Evolutionary conservation across 805 yeast genomes (phyloP), one percentile per base, ranked within the genome.

Genomic region (Pichia exigua): DNA sequence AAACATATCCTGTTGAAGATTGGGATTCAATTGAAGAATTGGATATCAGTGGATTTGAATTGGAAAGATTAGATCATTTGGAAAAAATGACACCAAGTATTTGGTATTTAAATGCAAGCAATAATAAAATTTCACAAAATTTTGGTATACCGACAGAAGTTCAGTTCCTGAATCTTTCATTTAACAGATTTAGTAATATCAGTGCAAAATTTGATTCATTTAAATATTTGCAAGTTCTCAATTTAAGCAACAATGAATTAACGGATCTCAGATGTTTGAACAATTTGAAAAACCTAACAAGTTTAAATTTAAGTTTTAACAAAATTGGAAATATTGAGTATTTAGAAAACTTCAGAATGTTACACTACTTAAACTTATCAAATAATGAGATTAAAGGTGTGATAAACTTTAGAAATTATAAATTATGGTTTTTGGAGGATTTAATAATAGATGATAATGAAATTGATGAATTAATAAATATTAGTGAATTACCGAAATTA

Each of bases 61-160:
- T 79, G 21, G 69, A 69, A 10, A 74, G 71, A 45, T 59, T 78
- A 27, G 72, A 73, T 45, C 78, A 73, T 50, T 65, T 79, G 32
- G 64, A 72, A 32, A 60, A 60, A 41, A 73, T 77, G 49, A 65
- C 76, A 30, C 84, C 83, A 0, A 66, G 70, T 44, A 59, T 77
- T 41, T 58, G 63, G 52, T 59, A 58, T 24, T 51, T 76, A 2
- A 69, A 76, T 59, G 67, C 77, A 11, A 68, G 77, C 0, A 50
- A 64, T n/a, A 79, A 79, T 63, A 55, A 59, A 9, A 61, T 79
- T 13, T 62, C 65, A 21, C 77, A 67, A 56, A 59, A 73, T 11
- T 74, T 73, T 27, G 83, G 83, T 0, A 59, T 78, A 22, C 81
- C 82, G 0, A 52, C 52, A 10, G 52, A 59, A 1, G 56, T 74